A percentile compares a stretch with the other conserved stretches of the same genome.
These are phyloP conservation scores for Phyllosticta citriasiana DNA, from an alignment of 2,329 filamentous ascomycete genomes.

Conservation along the genomic window DNA sequence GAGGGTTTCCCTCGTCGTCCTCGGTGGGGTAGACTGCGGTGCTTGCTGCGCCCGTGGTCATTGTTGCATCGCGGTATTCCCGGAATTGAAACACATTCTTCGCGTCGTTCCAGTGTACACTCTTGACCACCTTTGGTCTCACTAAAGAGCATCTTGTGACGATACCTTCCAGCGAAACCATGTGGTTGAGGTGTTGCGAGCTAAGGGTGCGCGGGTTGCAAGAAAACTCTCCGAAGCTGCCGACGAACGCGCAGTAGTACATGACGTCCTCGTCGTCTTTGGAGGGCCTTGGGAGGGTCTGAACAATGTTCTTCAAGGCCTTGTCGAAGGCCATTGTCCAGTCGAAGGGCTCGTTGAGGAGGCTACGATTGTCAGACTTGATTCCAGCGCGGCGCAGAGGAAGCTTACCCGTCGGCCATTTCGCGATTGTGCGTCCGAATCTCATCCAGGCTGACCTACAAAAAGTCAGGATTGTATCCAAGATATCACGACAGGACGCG, in stretches of 20 bases:
- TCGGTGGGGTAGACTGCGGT: slow-evolving; percentile 90
- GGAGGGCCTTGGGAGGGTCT: slow-evolving; percentile 64
- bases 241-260: slow-evolving; percentile 96
- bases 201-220: slow-evolving; percentile 92
- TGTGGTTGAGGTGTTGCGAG: slow-evolving; percentile 82
- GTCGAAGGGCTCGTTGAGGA: slow-evolving; percentile 81
- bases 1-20: slow-evolving; percentile 83
- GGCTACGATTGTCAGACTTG: slow-evolving; percentile 34
- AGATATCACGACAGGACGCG: slow-evolving; percentile 11
- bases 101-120: slow-evolving; percentile 88
- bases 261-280: slow-evolving; percentile 69
- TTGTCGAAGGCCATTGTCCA: slow-evolving; percentile 80
- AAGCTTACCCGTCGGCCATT: slow-evolving; percentile 55
- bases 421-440: slow-evolving; percentile 79
- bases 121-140: slow-evolving; percentile 93
- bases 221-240: slow-evolving; percentile 87
- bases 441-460: slow-evolving; percentile 60
- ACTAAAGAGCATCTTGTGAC: slow-evolving; percentile 94
- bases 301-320: slow-evolving; percentile 80
- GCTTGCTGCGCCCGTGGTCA: slow-evolving; percentile 78
- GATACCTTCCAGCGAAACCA: slow-evolving; percentile 96
- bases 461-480: slow-evolving; percentile 1
- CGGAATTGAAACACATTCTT: slow-evolving; percentile 80
- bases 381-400: background rate
- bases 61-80: slow-evolving; percentile 93